Evolutionary conservation across 163 green algal genomes (phyloP).

Genomic region (Volvox carteri): DNA sequence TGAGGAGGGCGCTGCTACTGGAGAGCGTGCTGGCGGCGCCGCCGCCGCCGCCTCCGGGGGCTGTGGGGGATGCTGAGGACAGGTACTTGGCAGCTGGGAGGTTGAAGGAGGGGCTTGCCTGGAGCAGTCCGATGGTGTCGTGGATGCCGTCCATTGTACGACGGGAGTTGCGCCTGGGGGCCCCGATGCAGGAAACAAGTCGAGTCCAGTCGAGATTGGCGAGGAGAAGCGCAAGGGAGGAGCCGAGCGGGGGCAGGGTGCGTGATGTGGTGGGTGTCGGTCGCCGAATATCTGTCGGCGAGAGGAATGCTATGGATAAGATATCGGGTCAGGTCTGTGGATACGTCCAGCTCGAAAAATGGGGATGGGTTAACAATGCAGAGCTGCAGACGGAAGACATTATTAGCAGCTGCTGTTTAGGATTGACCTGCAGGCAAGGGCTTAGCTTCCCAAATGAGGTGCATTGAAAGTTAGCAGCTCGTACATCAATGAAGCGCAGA

Average conservation of each 20-base stretch:
- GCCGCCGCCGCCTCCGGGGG: not conserved
- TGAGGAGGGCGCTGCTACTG: not conserved
- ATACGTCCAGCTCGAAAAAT: no score
- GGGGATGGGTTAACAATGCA: no score
- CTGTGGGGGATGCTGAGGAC: not conserved
- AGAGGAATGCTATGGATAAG: no score
- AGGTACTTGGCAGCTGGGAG: slow-evolving; percentile 4
- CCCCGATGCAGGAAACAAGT: not conserved
- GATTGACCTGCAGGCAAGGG: no score
- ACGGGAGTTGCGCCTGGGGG: slow-evolving; percentile 15
- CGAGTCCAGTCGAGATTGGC: not conserved
- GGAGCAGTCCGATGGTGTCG: not conserved
- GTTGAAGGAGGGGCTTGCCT: not conserved
- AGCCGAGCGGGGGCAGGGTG: not conserved
- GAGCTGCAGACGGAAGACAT: no score
- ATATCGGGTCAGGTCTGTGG: no score
- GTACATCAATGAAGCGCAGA: no score
- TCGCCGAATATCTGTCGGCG: no score
- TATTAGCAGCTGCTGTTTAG: no score
- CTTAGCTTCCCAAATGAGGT: no score
- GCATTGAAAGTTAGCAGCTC: no score
- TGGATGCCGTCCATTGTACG: slow-evolving; percentile 34
- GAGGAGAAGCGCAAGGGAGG: not conserved
- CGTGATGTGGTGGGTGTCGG: not conserved
- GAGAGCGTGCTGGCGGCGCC: not conserved